These are phyloP conservation scores for Fusarium sp. DNA, from an alignment of 2,329 filamentous ascomycete species.

Conservation along the genomic window DNA sequence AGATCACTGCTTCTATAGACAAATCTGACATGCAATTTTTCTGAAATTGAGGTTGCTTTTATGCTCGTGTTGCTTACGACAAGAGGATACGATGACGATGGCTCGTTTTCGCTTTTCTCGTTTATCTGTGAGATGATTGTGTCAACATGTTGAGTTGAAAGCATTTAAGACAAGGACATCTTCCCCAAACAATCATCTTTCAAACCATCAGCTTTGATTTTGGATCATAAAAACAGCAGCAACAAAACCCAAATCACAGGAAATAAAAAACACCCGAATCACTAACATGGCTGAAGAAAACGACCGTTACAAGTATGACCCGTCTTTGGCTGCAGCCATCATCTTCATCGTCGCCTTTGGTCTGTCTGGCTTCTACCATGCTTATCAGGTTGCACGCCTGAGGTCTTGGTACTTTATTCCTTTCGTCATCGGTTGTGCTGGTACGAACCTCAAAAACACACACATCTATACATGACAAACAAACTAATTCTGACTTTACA, in stretches of 20 bases:
- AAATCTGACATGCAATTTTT: no score
- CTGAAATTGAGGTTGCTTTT: neutral
- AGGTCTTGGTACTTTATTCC: slow-evolving; percentile 63
- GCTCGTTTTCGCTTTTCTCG: neutral
- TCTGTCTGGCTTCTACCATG: slow-evolving; percentile 50
- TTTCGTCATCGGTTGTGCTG: slow-evolving; percentile 61
- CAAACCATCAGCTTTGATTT: neutral
- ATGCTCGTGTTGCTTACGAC: neutral
- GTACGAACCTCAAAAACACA: neutral
- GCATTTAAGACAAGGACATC: neutral
- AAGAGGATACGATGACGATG: neutral
- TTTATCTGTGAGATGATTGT: neutral
- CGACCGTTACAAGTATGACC: slow-evolving; percentile 58
- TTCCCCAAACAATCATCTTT: neutral
- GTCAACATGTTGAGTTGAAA: neutral
- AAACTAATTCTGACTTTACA: neutral
- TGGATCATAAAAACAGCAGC: neutral
- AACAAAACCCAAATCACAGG: neutral
- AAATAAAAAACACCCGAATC: slow-evolving; percentile 24
- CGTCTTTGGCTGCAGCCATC: slow-evolving; percentile 55
- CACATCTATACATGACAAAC: neutral
- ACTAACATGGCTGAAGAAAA: neutral
- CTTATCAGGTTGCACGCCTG: slow-evolving; percentile 52
- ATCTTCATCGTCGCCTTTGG: slow-evolving; percentile 21
- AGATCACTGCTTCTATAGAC: neutral